Evolutionary conservation across 306 rosid species (phyloP).

Genomic region (Vigna nakashimae): DNA sequence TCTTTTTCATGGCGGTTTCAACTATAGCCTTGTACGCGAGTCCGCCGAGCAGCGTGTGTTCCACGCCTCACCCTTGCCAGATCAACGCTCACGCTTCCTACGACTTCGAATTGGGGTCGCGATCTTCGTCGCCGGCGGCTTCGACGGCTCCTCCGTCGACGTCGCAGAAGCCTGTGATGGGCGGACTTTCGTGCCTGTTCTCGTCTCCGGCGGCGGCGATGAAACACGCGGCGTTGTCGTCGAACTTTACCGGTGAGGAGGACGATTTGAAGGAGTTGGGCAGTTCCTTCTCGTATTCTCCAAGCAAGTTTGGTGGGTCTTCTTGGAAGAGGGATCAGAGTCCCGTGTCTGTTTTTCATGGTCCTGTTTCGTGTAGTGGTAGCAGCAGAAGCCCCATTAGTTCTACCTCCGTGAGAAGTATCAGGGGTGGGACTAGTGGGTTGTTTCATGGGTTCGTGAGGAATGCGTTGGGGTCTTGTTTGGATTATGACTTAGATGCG

Average conservation of each 20-base stretch:
- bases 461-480: constrained; percentile 72
- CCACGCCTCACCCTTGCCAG: constrained; percentile 80
- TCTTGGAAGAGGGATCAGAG: constrained; percentile 81
- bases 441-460: constrained; percentile 85
- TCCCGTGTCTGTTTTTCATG: constrained; percentile 90
- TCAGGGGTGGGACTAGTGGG: constrained; percentile 55
- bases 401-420: not conserved
- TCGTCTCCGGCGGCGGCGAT: constrained; percentile 63
- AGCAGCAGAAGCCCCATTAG: not conserved
- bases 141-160: constrained; percentile 63
- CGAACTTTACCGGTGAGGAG: constrained; percentile 71
- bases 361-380: constrained; percentile 77
- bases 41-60: constrained; percentile 88
- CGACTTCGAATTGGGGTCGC: constrained; percentile 80
- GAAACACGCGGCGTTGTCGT: constrained; percentile 60
- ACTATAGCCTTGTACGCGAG: constrained; percentile 87
- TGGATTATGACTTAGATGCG: constrained; percentile 66
- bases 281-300: constrained; percentile 77
- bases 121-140: constrained; percentile 71
- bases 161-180: constrained; percentile 72
- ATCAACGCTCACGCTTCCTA: constrained; percentile 65
- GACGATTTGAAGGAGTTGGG: constrained; percentile 79
- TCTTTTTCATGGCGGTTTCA: constrained; percentile 71
- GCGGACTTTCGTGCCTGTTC: constrained; percentile 82
- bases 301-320: constrained; percentile 63